These are phyloP conservation scores for Clarireedia homoeocarpa DNA, from an alignment of 2,329 filamentous ascomycete species.

Conservation along the genomic window DNA sequence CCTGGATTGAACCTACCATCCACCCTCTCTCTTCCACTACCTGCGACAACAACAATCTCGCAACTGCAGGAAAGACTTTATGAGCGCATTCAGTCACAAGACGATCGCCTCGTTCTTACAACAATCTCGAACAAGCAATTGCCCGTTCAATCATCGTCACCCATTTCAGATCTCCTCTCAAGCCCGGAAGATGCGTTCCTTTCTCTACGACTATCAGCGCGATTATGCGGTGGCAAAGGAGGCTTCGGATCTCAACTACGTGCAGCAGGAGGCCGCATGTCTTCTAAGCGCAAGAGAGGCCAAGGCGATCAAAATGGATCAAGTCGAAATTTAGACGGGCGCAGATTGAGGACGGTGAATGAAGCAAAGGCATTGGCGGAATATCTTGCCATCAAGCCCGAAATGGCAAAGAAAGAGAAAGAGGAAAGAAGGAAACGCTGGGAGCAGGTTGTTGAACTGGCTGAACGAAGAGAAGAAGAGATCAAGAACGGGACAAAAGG, in stretches of 20 bases:
- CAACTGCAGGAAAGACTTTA: conserved; percentile 58
- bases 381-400: conserved; percentile 89
- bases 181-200: conserved; percentile 58
- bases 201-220: conserved; percentile 70
- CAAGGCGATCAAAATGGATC: conserved; percentile 80
- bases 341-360: conserved; percentile 81
- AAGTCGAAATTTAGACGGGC: conserved; percentile 86
- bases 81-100: conserved; percentile 50
- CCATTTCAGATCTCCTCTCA: conserved; percentile 56
- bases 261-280: conserved; percentile 96
- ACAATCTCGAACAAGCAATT: conserved; percentile 73
- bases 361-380: conserved; percentile 94
- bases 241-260: conserved; percentile 96
- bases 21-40: conserved; percentile 72
- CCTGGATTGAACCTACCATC: conserved; percentile 72
- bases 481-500: conserved; percentile 65
- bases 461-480: conserved; percentile 78
- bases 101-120: conserved; percentile 64
- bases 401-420: conserved; percentile 93
- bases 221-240: conserved; percentile 87
- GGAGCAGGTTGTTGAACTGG: conserved; percentile 79
- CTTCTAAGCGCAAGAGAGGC: conserved; percentile 76
- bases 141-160: conserved; percentile 40
- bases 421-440: conserved; percentile 77
- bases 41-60: conserved; percentile 54